Percentiles rank a stretch among this genome's conserved stretches.
Evolutionary conservation across 371 early-diverging fungal genomes (phyloP).

Genomic region (Actinomortierella wolfii): DNA sequence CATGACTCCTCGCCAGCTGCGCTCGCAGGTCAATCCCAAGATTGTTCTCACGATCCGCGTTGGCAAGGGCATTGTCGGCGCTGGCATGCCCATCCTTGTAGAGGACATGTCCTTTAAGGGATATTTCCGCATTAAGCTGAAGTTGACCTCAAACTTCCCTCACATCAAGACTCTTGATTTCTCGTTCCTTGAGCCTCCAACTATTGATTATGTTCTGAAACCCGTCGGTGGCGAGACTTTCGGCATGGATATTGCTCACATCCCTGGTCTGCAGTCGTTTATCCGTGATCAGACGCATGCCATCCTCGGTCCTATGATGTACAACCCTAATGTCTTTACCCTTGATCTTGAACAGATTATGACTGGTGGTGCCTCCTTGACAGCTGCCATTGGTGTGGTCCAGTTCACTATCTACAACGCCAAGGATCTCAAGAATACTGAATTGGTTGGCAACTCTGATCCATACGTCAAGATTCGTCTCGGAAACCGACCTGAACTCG

Average conservation of each 20-base stretch:
- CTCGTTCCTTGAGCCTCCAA: slow-evolving; percentile 88
- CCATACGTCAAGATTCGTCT: slow-evolving; percentile 80
- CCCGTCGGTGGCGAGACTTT: slow-evolving; percentile 90
- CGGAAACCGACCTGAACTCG: slow-evolving; percentile 72
- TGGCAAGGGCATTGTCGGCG: slow-evolving; percentile 86
- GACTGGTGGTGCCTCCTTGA: slow-evolving; percentile 60
- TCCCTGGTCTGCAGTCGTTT: slow-evolving; percentile 82
- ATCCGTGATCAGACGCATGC: slow-evolving; percentile 81
- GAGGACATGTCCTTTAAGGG: slow-evolving; percentile 93
- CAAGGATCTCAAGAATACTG: slow-evolving; percentile 74
- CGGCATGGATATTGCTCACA: slow-evolving; percentile 83
- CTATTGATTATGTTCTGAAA: slow-evolving; percentile 91
- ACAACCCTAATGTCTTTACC: slow-evolving; percentile 82
- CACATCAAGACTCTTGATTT: slow-evolving; percentile 87
- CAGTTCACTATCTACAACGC: slow-evolving; percentile 79
- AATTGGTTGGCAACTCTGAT: slow-evolving; percentile 81
- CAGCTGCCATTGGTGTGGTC: slow-evolving; percentile 85
- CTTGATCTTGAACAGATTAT: slow-evolving; percentile 86
- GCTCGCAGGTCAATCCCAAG: slow-evolving; percentile 82
- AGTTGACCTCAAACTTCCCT: slow-evolving; percentile 85
- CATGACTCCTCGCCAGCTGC: slow-evolving; percentile 63
- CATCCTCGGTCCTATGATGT: slow-evolving; percentile 81
- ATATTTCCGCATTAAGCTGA: slow-evolving; percentile 78
- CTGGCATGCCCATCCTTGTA: slow-evolving; percentile 91
- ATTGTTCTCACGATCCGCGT: slow-evolving; percentile 91